Base-by-base conservation (phyloP, 805 yeast species). In the Metschnikowia lochheadii region DNA sequence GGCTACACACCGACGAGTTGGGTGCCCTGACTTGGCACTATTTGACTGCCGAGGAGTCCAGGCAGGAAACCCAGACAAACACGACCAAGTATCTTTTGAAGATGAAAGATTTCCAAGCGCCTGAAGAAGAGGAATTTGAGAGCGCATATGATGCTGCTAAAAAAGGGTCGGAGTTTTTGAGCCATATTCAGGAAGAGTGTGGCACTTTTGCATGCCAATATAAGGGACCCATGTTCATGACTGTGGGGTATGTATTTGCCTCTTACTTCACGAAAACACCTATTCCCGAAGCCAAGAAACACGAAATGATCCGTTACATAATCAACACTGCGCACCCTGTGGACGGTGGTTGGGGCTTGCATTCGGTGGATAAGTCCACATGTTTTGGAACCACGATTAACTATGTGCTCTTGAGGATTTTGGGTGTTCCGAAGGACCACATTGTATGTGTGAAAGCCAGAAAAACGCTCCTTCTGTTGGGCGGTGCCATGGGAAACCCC, bases 321-420 rank as follows among this genome's bases (percentile, higher is more conserved):
- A 88, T 89, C n/a, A 94, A 94, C 64, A 80, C 89, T 0, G 85
- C 97, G 0, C 97, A 94, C 64, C 97, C 97, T 0, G 96, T 91
- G 0, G 99, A 94, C 67, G 99, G 99, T n/a, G 99, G 99, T 2
- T 94, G 99, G 99, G 99, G 99, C 0, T 74, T 94, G 36, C 97
- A 94, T 65, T 81, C 90, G 4, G 83, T 82, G 46, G 99, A 94
- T 64, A 94, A 92, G 65, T 84, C 94, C 7, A 94, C 99, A 0
- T 94, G 94, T 57, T 91, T 91, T 65, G 99, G 99, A 5, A 94
- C 99, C 1, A 76, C 88, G 0, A 78, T 94, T 58, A 91, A 90
- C 67, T 94, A 94, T 66, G 85, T 92, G 6, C 71, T 73, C n/a
- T 72, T 94, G 53, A 77, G 99, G 54, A 67, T 94, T 13, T 69